These are phyloP conservation scores for Suillus subaureus DNA, from an alignment of 768 basidiomycete species.

Conservation along the genomic window DNA sequence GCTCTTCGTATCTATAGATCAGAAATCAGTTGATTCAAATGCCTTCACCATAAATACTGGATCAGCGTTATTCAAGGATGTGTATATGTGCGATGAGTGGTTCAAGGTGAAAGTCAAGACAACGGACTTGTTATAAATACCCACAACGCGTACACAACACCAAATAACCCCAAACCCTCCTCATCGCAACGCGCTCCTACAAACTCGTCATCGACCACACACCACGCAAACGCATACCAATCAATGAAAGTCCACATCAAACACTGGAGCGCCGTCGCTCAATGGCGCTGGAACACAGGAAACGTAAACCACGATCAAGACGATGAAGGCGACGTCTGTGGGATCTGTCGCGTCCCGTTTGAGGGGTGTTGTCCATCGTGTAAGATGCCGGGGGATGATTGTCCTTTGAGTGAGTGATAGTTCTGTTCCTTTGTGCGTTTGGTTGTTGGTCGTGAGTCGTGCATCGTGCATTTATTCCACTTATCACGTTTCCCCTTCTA, in stretches of 20 bases:
- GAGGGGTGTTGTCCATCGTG: slow-evolving; percentile 96
- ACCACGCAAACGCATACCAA: slow-evolving; percentile 1
- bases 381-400: slow-evolving; percentile 96
- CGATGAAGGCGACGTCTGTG: slow-evolving; percentile 70
- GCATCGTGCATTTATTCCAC: background rate
- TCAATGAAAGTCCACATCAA: slow-evolving; percentile 83
- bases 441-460: slow-evolving; percentile 10
- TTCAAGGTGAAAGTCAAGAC: background rate
- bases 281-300: slow-evolving; percentile 82
- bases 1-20: background rate
- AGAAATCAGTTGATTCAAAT: background rate
- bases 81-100: background rate
- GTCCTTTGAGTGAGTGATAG: slow-evolving; percentile 74
- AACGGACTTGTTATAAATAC: background rate
- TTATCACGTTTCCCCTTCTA: background rate
- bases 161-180: background rate
- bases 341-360: slow-evolving; percentile 88
- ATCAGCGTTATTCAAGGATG: background rate
- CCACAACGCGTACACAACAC: slow-evolving; percentile 2
- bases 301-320: slow-evolving; percentile 30
- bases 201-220: background rate
- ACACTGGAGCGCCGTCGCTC: slow-evolving; percentile 85
- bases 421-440: background rate
- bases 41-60: background rate
- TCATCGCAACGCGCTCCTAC: background rate